Base-by-base conservation (phyloP, 192 early-diverging fungal genomes). In the Coemansia sp. region DNA sequence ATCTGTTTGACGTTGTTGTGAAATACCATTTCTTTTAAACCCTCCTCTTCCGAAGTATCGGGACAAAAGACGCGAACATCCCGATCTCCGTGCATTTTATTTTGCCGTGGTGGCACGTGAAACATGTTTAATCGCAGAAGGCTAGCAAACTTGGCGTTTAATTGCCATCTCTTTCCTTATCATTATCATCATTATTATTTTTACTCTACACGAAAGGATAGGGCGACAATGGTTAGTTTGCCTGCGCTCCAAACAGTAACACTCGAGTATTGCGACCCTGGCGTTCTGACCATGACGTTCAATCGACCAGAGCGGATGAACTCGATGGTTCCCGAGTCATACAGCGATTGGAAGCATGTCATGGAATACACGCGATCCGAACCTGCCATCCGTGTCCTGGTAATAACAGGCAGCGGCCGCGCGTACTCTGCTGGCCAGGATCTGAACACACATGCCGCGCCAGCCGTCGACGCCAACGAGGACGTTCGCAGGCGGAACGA, bases 381-480 rank as follows among this genome's bases (percentile, higher is more conserved):
- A 4, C 64, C 62, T 2, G 65, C 70, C 42, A 83, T 88, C n/a
- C 85, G 84, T 42, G 86, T 86, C 10, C 63, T 76, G 15, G 76
- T 92, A 9, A 38, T 90, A 38, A 90, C 88, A 6, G 90, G 90
- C 54, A 66, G 70, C 32, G 90, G 90, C 49, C 83, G 83, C 29
- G 89, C 84, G 55, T 92, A 79, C 71, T 81, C 82, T 9, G 83
- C 86, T 11, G 90, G 90, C 34, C 85, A 90, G 35, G 87, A 89
- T 65, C 67, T 91, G 23, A 53, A 35, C 56, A 10, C 55, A 20
- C 19, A 43, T 0, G 3, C 23, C 19, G 33, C 63, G 2, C 68
- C 83, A 25, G 34, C 4, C 17, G 50, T 2, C 34, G 25, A 33
- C 32, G 66, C 64, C 25, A 66, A 61, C 23, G 56, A 19, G 1